These are phyloP conservation scores for Inga oerstediana DNA, from an alignment of 306 rosid genomes.

Conservation along the genomic window DNA sequence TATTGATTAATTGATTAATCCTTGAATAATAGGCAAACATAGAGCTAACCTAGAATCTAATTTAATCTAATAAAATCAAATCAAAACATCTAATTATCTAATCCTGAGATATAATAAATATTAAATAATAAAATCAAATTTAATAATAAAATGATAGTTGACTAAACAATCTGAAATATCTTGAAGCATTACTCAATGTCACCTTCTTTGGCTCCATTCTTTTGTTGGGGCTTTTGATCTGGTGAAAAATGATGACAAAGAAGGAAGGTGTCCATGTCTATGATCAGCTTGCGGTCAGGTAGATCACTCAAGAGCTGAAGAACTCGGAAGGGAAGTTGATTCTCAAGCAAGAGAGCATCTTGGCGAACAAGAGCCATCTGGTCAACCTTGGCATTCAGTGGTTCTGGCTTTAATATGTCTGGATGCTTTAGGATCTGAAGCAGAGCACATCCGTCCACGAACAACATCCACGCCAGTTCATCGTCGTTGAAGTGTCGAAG, in stretches of 20 bases:
- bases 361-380: background rate
- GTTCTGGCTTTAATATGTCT: background rate
- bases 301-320: background rate
- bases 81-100: too few species aligned
- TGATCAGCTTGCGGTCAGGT: rapidly evolving
- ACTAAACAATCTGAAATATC: too few species aligned
- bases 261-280: background rate
- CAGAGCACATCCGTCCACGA: conserved; percentile 2
- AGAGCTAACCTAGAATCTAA: too few species aligned
- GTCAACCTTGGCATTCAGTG: background rate
- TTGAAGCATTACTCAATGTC: background rate
- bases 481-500: background rate
- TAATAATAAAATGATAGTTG: too few species aligned
- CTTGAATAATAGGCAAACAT: too few species aligned
- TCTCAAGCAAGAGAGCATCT: background rate
- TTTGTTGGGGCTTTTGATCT: too few species aligned
- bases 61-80: too few species aligned
- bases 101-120: too few species aligned
- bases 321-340: background rate
- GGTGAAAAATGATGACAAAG: background rate
- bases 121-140: too few species aligned
- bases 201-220: background rate
- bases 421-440: background rate
- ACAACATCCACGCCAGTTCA: background rate
- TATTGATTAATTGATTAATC: too few species aligned